A percentile compares a stretch with the other conserved stretches of the same genome.
These are phyloP conservation scores for Globisporangium iwayamae DNA, from an alignment of 352 stramenopile species.

Conservation along the genomic window DNA sequence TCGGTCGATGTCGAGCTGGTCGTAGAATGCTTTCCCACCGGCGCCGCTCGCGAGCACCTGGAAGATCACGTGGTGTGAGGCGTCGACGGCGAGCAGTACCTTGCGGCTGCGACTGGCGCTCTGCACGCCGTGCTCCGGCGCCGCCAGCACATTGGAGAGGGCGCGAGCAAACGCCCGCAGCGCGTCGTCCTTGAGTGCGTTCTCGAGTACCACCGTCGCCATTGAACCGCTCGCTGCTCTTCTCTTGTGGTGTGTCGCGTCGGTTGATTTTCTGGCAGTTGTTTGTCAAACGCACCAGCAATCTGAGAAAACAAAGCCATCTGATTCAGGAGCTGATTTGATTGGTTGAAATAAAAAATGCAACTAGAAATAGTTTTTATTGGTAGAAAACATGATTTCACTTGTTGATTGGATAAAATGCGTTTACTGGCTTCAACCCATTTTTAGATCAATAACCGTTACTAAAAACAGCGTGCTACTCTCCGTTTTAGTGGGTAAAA, in stretches of 20 bases:
- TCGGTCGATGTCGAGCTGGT: conserved; percentile 39
- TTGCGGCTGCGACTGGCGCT: conserved; percentile 11
- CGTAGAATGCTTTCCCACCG: conserved; percentile 64
- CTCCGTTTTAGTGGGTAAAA: too few relatives aligned
- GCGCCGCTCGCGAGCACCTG: conserved; percentile 64
- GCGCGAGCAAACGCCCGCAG: conserved; percentile 39
- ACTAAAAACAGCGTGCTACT: neutral
- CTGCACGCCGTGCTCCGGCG: neutral
- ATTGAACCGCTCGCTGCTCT: neutral
- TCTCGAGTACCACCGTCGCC: conserved; percentile 31
- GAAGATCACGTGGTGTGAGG: conserved; percentile 52
- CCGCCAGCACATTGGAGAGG: conserved; percentile 19
- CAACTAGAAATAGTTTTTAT: too few relatives aligned
- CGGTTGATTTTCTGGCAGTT: neutral
- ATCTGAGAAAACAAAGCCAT: conserved; percentile 3
- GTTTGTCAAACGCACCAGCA: neutral
- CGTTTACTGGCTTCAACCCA: neutral
- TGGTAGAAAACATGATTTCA: too few relatives aligned
- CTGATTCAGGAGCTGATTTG: neutral
- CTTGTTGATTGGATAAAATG: too few relatives aligned
- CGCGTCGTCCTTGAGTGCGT: conserved; percentile 49
- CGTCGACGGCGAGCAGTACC: conserved; percentile 50
- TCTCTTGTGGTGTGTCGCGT: neutral
- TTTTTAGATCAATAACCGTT: neutral
- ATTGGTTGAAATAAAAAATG: neutral